Evolutionary conservation across 768 basidiomycete genomes (phyloP).

Genomic region (Cystofilobasidium ferigula): DNA sequence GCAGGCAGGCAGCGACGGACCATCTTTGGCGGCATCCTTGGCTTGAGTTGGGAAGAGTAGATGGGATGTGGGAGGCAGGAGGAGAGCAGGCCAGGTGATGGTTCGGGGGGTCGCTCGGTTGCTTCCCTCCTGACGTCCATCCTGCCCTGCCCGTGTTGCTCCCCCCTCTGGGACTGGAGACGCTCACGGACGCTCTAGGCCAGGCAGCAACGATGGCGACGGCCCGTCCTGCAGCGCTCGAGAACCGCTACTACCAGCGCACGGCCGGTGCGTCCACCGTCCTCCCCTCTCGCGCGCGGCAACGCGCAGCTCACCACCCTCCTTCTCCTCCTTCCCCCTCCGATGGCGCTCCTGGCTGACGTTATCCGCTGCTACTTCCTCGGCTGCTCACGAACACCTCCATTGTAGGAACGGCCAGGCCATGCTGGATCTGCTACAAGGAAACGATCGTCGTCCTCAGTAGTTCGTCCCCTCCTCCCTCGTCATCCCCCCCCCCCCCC

Average conservation of each 20-base stretch:
- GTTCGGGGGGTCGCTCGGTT: no score
- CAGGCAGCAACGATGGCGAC: neutral
- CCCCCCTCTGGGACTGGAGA: no score
- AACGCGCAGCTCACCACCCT: neutral
- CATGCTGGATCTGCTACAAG: slow-evolving; percentile 25
- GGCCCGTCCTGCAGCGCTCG: no score
- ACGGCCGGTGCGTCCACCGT: neutral
- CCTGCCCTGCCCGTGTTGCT: no score
- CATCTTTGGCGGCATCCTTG: slow-evolving; percentile 12
- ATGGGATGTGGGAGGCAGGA: neutral
- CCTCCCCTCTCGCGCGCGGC: neutral
- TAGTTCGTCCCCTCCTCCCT: neutral
- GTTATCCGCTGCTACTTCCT: no score
- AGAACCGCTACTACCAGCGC: slow-evolving; percentile 13
- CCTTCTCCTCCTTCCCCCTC: neutral
- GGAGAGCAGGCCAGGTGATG: neutral
- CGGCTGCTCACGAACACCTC: no score
- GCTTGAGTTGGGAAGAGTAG: no score
- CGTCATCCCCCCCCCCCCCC: neutral
- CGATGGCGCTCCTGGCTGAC: neutral
- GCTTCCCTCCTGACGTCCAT: no score
- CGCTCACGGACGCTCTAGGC: no score
- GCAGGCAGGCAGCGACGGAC: neutral
- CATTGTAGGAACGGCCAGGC: slow-evolving; percentile 14
- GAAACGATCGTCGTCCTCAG: slow-evolving; percentile 21